These are phyloP conservation scores for Carex kokanica DNA, from an alignment of 176 grass and related monocot genomes.

Conservation along the genomic window DNA sequence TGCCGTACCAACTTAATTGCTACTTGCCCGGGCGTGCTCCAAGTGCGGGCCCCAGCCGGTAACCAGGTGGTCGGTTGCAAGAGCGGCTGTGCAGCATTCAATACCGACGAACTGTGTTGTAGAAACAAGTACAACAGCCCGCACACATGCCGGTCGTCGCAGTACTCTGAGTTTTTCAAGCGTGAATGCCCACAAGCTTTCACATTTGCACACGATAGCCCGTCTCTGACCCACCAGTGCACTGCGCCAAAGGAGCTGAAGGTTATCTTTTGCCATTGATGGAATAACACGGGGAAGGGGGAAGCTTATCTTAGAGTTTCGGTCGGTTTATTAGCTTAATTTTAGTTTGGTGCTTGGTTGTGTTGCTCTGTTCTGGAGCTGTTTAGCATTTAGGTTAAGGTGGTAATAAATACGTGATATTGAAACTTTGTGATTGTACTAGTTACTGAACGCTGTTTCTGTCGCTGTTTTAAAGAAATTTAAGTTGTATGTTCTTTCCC, in stretches of 20 bases:
- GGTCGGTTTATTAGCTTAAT: no score
- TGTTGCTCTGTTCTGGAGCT: background rate
- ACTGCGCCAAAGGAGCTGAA: constrained; percentile 86
- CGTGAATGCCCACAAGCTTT: constrained; percentile 78
- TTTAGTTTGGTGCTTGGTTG: background rate
- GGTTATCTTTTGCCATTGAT: constrained; percentile 97
- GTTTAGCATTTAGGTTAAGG: constrained; percentile 17
- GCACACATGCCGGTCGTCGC: constrained; percentile 59
- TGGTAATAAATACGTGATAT: constrained; percentile 3
- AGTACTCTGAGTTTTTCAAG: constrained; percentile 96
- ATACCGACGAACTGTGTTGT: constrained; percentile 88
- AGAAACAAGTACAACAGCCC: constrained; percentile 80
- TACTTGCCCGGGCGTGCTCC: constrained; percentile 69
- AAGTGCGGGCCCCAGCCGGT: constrained; percentile 47
- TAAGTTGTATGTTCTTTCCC: background rate
- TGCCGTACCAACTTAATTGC: constrained; percentile 60
- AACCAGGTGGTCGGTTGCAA: constrained; percentile 61
- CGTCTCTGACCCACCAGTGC: constrained; percentile 72
- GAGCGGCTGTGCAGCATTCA: constrained; percentile 79
- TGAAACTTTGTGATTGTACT: constrained; percentile 24
- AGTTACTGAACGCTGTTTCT: constrained; percentile 7
- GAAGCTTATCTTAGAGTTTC: background rate
- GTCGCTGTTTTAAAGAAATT: constrained; percentile 1
- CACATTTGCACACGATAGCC: constrained; percentile 89
- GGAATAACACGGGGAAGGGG: background rate